phyloP scores from a whole-genome alignment of 2,329 filamentous ascomycete species.

The Fusarium camptoceras region DNA sequence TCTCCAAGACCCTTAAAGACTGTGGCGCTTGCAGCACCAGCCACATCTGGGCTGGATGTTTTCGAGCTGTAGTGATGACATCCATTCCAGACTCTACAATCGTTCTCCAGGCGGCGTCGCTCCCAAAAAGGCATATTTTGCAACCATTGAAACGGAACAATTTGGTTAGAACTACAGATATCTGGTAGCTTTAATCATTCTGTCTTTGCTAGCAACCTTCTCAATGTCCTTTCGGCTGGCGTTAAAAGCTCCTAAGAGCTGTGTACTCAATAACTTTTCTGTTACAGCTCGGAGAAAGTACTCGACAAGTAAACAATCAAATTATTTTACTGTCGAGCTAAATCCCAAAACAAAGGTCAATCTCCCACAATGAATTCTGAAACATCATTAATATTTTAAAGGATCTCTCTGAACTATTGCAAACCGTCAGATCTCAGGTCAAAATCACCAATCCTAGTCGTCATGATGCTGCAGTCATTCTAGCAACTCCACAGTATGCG shows the following conservation, averaged over 20 bases:
- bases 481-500: constrained; percentile 63
- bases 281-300: constrained; percentile 37
- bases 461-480: constrained; percentile 60
- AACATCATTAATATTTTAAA: constrained; percentile 22
- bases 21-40: constrained; percentile 1
- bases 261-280: constrained; percentile 26
- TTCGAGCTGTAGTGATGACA: constrained; percentile 13
- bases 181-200: neutral
- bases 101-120: neutral
- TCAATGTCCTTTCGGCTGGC: constrained; percentile 42
- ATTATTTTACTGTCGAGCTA: constrained; percentile 42
- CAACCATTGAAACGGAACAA: neutral
- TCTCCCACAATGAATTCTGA: neutral
- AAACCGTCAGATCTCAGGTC: constrained; percentile 37
- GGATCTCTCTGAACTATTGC: constrained; percentile 33
- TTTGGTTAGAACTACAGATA: neutral
- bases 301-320: constrained; percentile 29
- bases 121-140: neutral
- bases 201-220: neutral
- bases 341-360: constrained; percentile 27
- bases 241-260: constrained; percentile 37
- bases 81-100: constrained; percentile 23
- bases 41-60: neutral
- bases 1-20: neutral
- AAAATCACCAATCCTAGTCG: constrained; percentile 46